Evolutionary conservation across 371 early-diverging fungal species (phyloP).

Genomic region (Syncephalastrum racemosum): DNA sequence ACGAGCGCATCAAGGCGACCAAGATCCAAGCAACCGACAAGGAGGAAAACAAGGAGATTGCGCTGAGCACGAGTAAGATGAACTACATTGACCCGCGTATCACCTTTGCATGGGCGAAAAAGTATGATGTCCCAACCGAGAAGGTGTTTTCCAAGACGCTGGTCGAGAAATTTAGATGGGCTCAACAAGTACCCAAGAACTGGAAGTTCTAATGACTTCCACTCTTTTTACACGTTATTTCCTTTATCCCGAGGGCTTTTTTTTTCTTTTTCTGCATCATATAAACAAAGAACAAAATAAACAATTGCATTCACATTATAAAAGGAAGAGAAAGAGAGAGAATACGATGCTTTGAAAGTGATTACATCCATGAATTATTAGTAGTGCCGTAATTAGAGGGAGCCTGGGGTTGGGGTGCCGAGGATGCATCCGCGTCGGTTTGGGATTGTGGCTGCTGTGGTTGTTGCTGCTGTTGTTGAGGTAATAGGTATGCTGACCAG

Average conservation of each 20-base stretch:
- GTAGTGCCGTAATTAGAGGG: no score
- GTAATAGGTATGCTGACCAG: constrained; percentile 42
- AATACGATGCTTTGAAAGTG: no score
- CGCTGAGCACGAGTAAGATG: constrained; percentile 95
- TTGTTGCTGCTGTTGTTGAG: constrained; percentile 19
- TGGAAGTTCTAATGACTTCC: constrained; percentile 49
- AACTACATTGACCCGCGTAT: constrained; percentile 99
- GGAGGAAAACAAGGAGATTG: constrained; percentile 97
- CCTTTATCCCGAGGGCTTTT: no score
- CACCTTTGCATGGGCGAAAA: constrained; percentile 90
- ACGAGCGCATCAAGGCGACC: constrained; percentile 64
- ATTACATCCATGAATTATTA: no score
- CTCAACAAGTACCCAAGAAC: constrained; percentile 70
- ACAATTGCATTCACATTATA: no score
- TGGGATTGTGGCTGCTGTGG: constrained; percentile 6
- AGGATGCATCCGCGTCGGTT: neutral
- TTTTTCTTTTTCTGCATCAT: no score
- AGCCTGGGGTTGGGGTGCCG: no score
- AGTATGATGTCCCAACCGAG: constrained; percentile 84
- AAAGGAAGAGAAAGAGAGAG: no score
- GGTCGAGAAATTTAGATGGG: constrained; percentile 97
- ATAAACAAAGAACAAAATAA: no score
- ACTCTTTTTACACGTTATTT: no score
- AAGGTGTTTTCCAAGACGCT: constrained; percentile 91
- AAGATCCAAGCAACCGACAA: constrained; percentile 76